These are phyloP conservation scores for Camellia granthamiana DNA, from an alignment of 148 eudicot genomes.

Conservation along the genomic window DNA sequence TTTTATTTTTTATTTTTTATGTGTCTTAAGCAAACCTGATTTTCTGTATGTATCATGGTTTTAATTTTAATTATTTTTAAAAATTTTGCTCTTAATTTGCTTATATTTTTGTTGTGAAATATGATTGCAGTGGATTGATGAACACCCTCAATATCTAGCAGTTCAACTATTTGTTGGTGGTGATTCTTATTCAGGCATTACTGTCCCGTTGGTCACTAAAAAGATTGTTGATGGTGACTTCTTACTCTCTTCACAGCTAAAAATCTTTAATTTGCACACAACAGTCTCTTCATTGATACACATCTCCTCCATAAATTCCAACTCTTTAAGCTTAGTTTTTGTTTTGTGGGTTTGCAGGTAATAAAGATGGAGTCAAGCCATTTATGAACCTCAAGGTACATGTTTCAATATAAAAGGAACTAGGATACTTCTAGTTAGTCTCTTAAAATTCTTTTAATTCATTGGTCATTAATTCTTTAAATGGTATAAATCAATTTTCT, in stretches of 20 bases:
- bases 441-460: background rate
- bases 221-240: slow-evolving; percentile 16
- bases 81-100: too few relatives aligned
- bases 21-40: too few relatives aligned
- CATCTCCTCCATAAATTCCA: background rate
- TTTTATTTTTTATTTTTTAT: too few relatives aligned
- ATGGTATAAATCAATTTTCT: too few relatives aligned
- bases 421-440: background rate
- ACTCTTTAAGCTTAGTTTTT: background rate
- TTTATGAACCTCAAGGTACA: slow-evolving; percentile 17
- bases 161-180: slow-evolving; percentile 25
- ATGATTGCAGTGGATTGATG: slow-evolving; percentile 25
- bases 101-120: too few relatives aligned
- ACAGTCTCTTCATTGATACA: too few relatives aligned
- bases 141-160: slow-evolving; percentile 22
- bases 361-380: background rate
- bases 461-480: too few relatives aligned
- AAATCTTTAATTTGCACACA: background rate
- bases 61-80: too few relatives aligned
- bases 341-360: slow-evolving; percentile 11
- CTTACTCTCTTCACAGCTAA: background rate
- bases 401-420: background rate
- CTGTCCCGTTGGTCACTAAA: slow-evolving; percentile 22
- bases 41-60: too few relatives aligned
- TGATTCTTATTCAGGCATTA: slow-evolving; percentile 29